Evolutionary conservation across 192 early-diverging fungal genomes (phyloP), one percentile per base, ranked within the genome.

Genomic region (Gaertneriomyces sp.): DNA sequence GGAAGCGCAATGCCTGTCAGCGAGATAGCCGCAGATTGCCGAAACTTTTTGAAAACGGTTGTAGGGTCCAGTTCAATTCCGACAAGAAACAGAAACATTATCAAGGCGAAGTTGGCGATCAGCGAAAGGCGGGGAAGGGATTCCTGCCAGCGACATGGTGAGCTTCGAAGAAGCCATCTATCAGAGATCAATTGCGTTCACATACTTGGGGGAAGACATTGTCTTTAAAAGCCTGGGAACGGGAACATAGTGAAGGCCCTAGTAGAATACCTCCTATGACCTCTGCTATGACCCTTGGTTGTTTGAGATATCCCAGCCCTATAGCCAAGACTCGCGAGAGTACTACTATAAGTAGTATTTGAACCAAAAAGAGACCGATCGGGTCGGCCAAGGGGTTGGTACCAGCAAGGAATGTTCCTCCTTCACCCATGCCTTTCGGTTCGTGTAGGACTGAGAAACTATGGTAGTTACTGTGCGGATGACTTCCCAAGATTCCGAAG

Each of bases 271-370:
- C 93, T 20, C 88, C 93, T 38, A 96, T 75, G 58, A 98, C 87
- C 70, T 98, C 95, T 41, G 94, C 88, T 53, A 98, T 96, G 40
- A 95, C 95, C 4, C 80, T 72, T 0, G 95, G 95, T 71, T 98
- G 93, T 51, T 78, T 66, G 8, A 94, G 60, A 38, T 78, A 76
- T 12, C 70, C 71, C 19, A 98, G 72, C 4, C 70, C 64, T 39
- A 89, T 9, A 20, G 85, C 82, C 8, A 98, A 66, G 46, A 89
- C 14, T 40, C 94, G 85, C 45, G 87, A 86, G 41, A 92, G 70
- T 51, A 66, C 66, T 12, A 96, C 56, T 43, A 85, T 85, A 51
- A 75, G 49, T 42, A 75, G 6, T 41, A 86, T 77, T 81, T 92
- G 94, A 53, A 92, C 79, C 19, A 93, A 81, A 70, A 95, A 95